A percentile compares a stretch with the other conserved stretches of the same genome.
phyloP scores from a whole-genome alignment of 2,329 filamentous ascomycete genomes.

The Neofusicoccum ribis region DNA sequence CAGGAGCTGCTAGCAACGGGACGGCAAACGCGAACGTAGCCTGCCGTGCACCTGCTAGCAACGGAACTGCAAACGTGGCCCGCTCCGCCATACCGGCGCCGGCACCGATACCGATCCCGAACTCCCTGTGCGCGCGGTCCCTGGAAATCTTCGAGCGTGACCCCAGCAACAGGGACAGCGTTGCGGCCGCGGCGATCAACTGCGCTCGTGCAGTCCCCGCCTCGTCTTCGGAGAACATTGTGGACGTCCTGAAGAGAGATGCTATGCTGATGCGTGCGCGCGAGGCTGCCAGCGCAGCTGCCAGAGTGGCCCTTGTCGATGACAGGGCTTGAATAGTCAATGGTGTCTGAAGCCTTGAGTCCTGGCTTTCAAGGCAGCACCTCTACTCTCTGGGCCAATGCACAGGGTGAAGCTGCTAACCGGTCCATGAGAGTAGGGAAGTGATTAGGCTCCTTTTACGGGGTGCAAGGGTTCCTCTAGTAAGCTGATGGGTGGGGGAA shows the following conservation, averaged over 20 bases:
- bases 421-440: no score
- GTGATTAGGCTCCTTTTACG: no score
- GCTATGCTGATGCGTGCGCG: background rate
- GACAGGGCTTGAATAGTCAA: background rate
- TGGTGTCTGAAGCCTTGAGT: background rate
- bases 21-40: background rate
- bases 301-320: background rate
- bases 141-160: slow-evolving; percentile 1
- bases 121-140: background rate
- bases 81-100: background rate
- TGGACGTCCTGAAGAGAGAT: slow-evolving; percentile 7
- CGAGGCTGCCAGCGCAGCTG: background rate
- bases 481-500: background rate
- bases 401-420: background rate
- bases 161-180: background rate
- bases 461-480: background rate
- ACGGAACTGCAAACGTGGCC: background rate
- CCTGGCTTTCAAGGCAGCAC: background rate
- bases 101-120: background rate
- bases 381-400: background rate
- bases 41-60: background rate
- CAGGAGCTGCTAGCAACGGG: background rate
- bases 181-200: slow-evolving; percentile 3
- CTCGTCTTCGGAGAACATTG: background rate
- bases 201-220: slow-evolving; percentile 3